phyloP scores from a whole-genome alignment of 2,329 filamentous ascomycete species.

The Aschersonia sp. region DNA sequence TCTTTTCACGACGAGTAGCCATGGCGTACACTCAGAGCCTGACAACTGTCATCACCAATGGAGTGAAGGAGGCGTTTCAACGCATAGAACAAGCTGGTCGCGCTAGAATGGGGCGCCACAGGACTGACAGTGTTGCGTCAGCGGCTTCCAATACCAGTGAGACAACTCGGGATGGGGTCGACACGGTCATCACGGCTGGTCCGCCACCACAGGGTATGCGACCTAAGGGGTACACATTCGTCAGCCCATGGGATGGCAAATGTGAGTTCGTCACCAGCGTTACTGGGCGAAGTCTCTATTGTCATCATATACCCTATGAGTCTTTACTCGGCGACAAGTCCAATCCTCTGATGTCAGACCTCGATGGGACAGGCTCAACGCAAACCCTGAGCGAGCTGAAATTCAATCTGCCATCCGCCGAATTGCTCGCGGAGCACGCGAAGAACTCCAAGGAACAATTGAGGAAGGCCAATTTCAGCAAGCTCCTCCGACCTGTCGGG shows the following conservation, averaged over 20 bases:
- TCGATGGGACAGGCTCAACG: slow-evolving; percentile 9
- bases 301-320: slow-evolving; percentile 53
- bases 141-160: slow-evolving; percentile 10
- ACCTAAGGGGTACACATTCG: slow-evolving; percentile 59
- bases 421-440: slow-evolving; percentile 26
- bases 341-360: slow-evolving; percentile 28
- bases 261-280: slow-evolving; percentile 76
- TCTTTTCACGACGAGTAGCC: slow-evolving; percentile 38
- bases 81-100: slow-evolving; percentile 14
- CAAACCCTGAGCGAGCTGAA: slow-evolving; percentile 61
- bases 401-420: slow-evolving; percentile 64
- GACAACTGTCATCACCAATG: slow-evolving; percentile 16
- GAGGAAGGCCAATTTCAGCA: slow-evolving; percentile 27
- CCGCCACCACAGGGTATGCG: slow-evolving; percentile 17
- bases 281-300: slow-evolving; percentile 60
- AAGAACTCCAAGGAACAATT: slow-evolving; percentile 17
- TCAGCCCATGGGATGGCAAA: slow-evolving; percentile 71
- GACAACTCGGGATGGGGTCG: neutral
- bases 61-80: slow-evolving; percentile 30
- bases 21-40: slow-evolving; percentile 42
- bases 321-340: slow-evolving; percentile 10
- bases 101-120: slow-evolving; percentile 11
- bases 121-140: slow-evolving; percentile 16
- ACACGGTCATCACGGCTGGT: slow-evolving; percentile 1
- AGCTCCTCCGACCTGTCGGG: slow-evolving; percentile 19